Percentiles rank a stretch among this genome's conserved stretches.
Conservation (phyloP, 495 filamentous ascomycete species). For the Bombardia bombarda region DNA sequence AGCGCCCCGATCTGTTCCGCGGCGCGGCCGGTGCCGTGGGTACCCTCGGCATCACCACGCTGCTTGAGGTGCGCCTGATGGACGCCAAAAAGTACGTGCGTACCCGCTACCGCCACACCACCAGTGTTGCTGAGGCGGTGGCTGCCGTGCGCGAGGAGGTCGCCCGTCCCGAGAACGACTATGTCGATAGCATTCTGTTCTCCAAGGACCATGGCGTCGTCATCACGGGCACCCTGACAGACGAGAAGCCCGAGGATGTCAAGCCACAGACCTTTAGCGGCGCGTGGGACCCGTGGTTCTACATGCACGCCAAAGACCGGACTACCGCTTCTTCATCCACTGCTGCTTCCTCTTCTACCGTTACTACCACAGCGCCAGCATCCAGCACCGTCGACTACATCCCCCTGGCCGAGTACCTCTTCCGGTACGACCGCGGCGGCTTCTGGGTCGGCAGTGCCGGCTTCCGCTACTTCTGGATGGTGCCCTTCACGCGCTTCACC, state of each 20-base stretch:
- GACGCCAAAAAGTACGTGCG: conserved; percentile 48
- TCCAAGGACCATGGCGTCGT: conserved; percentile 42
- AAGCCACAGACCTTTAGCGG: conserved; percentile 34
- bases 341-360: neutral
- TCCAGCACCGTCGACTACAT: conserved; percentile 29
- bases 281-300: conserved; percentile 48
- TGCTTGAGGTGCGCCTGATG: conserved; percentile 47
- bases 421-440: conserved; percentile 51
- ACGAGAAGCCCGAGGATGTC: conserved; percentile 22
- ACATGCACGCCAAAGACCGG: conserved; percentile 36
- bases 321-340: conserved; percentile 5
- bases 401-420: conserved; percentile 47
- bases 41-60: conserved; percentile 46
- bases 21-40: conserved; percentile 51
- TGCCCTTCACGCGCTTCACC: conserved; percentile 48
- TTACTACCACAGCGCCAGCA: conserved; percentile 11
- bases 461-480: conserved; percentile 44
- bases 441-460: conserved; percentile 52
- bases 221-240: conserved; percentile 43
- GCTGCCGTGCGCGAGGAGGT: conserved; percentile 23
- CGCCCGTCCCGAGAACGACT: conserved; percentile 21
- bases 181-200: conserved; percentile 45
- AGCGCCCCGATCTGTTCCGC: conserved; percentile 43
- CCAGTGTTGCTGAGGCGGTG: conserved; percentile 35
- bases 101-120: conserved; percentile 44